Evolutionary conservation across 306 rosid species (phyloP), one percentile per base, ranked within the genome.

Genomic region (Dalbergia cochinchinensis): DNA sequence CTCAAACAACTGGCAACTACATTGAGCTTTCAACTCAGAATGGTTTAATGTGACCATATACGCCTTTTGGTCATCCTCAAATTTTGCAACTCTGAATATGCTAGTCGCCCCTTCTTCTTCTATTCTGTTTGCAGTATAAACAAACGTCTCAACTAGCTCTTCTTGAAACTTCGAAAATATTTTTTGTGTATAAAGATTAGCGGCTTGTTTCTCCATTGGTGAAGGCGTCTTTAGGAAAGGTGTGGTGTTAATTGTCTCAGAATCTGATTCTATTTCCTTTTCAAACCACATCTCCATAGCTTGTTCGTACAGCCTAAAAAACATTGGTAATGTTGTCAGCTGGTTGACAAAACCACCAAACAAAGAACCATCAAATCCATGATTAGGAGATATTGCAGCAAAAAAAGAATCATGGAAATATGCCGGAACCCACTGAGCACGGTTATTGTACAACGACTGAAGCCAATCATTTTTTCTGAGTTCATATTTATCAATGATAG

Each of bases 121-220:
- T 74, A 95, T 86, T 86, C 90, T 91, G 84, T 95, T 95, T 74
- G 99, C 99, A 35, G 97, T 95, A 70, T 95, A 95, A 69, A 90
- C 98, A 82, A 95, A 95, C 48, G 99, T 95, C 83, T 95, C 99
- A 64, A 95, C 99, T 55, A 95, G 89, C 87, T 95, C 99, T 80
- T 92, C 98, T 79, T 95, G 99, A 85, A 95, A 95, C 83, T 92
- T 88, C 9, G 90, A 80, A 86, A 95, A 95, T 73, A 95, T 78
- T 77, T 85, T 95, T 74, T 90, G 89, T 3, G 99, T 95, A 82
- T 91, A 95, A 60, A 90, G 94, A 86, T 83, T 82, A 65, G 99
- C 99, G 69, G 93, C 97, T 83, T 95, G 99, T 77, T 90, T 91
- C 86, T 95, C 99, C 99, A 95, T 95, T 39, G 99, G 99, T 6